Conservation (phyloP, 208 protist species). For the Leishmania turanica region DNA sequence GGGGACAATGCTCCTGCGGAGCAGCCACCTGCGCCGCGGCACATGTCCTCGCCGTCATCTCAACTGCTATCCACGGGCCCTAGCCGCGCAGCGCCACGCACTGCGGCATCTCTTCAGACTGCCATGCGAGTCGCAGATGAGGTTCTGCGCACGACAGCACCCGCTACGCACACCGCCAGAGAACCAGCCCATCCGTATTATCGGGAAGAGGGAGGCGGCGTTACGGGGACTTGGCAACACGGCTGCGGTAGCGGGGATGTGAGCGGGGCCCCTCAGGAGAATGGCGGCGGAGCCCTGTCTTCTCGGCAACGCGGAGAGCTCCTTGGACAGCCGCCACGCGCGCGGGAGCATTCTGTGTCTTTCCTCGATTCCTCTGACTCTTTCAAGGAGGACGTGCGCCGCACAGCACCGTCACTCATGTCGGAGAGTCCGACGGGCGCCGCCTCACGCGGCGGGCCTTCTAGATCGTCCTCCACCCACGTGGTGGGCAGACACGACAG, state of each 20-base stretch:
- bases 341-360: background rate
- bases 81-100: background rate
- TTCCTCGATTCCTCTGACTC: background rate
- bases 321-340: background rate
- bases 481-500: background rate
- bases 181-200: conserved; percentile 22
- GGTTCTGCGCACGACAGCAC: conserved; percentile 16
- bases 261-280: background rate
- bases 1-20: background rate
- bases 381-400: background rate
- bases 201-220: background rate
- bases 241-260: background rate
- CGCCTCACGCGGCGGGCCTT: background rate
- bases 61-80: background rate
- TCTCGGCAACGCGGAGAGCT: background rate
- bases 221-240: background rate
- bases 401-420: background rate
- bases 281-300: background rate
- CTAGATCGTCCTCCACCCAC: background rate
- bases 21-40: background rate
- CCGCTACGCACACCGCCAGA: background rate
- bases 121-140: conserved; percentile 28
- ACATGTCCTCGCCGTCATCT: background rate
- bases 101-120: background rate
- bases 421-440: background rate